Evolutionary conservation across 495 filamentous ascomycete species (phyloP).

Genomic region (Penicillium samsonianum): DNA sequence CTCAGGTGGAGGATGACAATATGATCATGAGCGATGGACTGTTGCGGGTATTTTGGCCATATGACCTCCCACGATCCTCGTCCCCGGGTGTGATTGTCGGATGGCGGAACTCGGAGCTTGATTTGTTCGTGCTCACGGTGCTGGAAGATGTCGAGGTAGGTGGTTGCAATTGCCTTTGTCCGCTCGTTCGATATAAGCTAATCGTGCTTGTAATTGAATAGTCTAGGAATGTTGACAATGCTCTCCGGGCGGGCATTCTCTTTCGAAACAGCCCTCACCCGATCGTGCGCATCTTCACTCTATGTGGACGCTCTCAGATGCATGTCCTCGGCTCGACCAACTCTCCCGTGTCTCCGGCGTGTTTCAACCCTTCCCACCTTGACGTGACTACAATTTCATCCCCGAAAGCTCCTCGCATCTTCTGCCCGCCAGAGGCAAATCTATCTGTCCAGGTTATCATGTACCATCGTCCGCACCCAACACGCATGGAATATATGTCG

Average conservation of each 20-base stretch:
- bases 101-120: conserved; percentile 89
- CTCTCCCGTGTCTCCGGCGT: conserved; percentile 43
- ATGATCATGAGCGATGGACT: conserved; percentile 81
- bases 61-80: conserved; percentile 73
- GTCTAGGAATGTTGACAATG: conserved; percentile 79
- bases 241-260: conserved; percentile 78
- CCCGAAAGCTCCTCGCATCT: conserved; percentile 65
- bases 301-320: conserved; percentile 81
- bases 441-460: conserved; percentile 82
- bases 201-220: conserved; percentile 28
- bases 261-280: conserved; percentile 82
- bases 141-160: conserved; percentile 87
- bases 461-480: conserved; percentile 83
- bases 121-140: conserved; percentile 86
- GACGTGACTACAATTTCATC: conserved; percentile 61
- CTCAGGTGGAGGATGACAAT: conserved; percentile 71
- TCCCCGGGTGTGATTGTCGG: conserved; percentile 84
- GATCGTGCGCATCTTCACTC: conserved; percentile 73
- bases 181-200: conserved; percentile 10
- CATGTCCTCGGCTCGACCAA: conserved; percentile 85
- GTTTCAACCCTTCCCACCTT: conserved; percentile 70
- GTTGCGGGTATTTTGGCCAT: conserved; percentile 98
- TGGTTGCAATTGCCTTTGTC: conserved; percentile 2
- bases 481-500: conserved; percentile 95
- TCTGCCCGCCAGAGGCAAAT: conserved; percentile 60